These are phyloP conservation scores for Wickerhamomyces canadensis DNA, from an alignment of 805 yeast species.

Conservation along the genomic window DNA sequence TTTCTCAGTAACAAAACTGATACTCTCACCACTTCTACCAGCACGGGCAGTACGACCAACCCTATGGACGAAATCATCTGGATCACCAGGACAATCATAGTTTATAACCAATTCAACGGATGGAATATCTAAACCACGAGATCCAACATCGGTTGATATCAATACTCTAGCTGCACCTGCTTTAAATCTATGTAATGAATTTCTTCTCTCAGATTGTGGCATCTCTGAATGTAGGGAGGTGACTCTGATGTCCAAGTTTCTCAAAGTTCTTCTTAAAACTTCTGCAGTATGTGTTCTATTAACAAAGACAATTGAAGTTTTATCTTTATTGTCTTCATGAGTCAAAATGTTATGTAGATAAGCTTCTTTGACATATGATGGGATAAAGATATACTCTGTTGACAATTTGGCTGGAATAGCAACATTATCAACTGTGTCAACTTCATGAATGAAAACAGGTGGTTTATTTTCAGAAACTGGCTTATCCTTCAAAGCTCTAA, in stretches of 20 bases:
- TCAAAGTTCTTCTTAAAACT: conserved; percentile 68
- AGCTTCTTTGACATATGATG: conserved; percentile 87
- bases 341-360: conserved; percentile 67
- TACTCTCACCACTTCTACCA: conserved; percentile 80
- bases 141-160: conserved; percentile 95
- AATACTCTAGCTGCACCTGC: conserved; percentile 92
- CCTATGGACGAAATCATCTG: conserved; percentile 94
- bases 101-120: conserved; percentile 84
- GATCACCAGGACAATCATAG: conserved; percentile 91
- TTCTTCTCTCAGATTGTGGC: conserved; percentile 89
- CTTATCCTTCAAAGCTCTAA: conserved; percentile 67
- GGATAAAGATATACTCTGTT: conserved; percentile 68
- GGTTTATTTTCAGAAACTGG: conserved; percentile 51
- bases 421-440: conserved; percentile 64
- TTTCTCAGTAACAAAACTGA: conserved; percentile 78
- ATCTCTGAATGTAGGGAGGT: conserved; percentile 91
- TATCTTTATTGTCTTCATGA: conserved; percentile 53
- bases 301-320: conserved; percentile 82
- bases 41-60: conserved; percentile 99
- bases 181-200: conserved; percentile 85
- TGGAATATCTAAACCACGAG: conserved; percentile 97
- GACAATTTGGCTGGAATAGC: conserved; percentile 73
- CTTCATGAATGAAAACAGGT: conserved; percentile 63
- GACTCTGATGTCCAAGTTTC: conserved; percentile 69
- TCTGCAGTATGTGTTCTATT: conserved; percentile 91